phyloP scores from a whole-genome alignment of 2,329 filamentous ascomycete species.

The Plectosphaerella cucumerina region DNA sequence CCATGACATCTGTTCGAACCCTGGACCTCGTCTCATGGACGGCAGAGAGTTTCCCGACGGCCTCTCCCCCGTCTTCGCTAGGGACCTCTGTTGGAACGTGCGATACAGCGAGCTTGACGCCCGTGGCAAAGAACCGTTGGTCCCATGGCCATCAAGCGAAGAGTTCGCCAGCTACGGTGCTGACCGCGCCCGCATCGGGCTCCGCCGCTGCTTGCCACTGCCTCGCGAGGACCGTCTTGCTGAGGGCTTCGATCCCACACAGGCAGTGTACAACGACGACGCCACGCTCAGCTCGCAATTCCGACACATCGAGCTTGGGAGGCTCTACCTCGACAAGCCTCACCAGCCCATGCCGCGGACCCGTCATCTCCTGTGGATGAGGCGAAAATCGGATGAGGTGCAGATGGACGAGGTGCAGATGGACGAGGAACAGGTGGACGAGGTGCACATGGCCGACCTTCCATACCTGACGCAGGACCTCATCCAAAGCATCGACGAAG shows the following conservation, averaged over 20 bases:
- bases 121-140: constrained; percentile 7
- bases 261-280: not conserved
- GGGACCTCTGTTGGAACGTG: constrained; percentile 26
- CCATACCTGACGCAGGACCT: not conserved
- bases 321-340: not conserved
- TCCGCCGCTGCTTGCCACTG: not conserved
- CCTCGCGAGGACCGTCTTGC: constrained; percentile 1
- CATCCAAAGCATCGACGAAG: not conserved
- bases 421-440: not conserved
- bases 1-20: not conserved
- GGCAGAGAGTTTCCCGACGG: constrained; percentile 21
- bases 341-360: not conserved
- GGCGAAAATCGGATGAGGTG: too few species aligned
- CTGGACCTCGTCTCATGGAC: constrained; percentile 5
- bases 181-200: not conserved
- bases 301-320: not conserved
- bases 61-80: constrained; percentile 27
- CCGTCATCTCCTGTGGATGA: too few species aligned
- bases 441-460: not conserved
- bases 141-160: constrained; percentile 28
- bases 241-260: not conserved
- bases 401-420: too few species aligned
- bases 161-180: constrained; percentile 30
- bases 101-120: constrained; percentile 8
- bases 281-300: not conserved